phyloP scores from a whole-genome alignment of 345 rosid species.

The Acer campestre region DNA sequence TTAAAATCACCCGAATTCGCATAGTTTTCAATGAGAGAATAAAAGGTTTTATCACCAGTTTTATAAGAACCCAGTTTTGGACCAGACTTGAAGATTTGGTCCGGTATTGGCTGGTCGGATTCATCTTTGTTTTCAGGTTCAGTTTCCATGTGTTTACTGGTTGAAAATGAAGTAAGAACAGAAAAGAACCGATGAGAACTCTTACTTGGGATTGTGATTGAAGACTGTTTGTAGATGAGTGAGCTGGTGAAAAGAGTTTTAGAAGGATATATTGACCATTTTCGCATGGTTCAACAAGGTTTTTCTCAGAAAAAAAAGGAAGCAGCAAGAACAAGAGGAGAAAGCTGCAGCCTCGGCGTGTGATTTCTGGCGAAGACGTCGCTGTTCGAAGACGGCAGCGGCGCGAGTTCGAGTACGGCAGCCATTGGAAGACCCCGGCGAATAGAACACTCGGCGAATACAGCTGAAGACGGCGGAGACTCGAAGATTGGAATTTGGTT shows the following conservation, averaged over 20 bases:
- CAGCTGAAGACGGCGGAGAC: too few relatives aligned
- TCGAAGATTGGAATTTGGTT: too few relatives aligned
- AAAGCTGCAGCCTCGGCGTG: too few relatives aligned
- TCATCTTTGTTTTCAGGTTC: conserved; percentile 14
- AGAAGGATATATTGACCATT: conserved; percentile 37
- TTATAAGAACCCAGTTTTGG: conserved; percentile 67
- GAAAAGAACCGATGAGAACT: conserved; percentile 25
- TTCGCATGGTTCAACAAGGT: conserved; percentile 39
- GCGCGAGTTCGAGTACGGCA: too few relatives aligned
- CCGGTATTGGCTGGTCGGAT: conserved; percentile 45
- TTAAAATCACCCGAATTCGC: conserved; percentile 60
- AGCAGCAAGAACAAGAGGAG: too few relatives aligned
- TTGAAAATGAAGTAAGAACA: conserved; percentile 20
- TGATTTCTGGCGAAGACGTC: too few relatives aligned
- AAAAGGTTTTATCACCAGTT: conserved; percentile 77
- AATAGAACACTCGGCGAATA: too few relatives aligned
- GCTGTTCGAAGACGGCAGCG: too few relatives aligned
- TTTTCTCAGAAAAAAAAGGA: background rate
- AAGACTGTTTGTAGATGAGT: conserved; percentile 26
- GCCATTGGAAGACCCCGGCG: too few relatives aligned
- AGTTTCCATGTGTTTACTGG: conserved; percentile 23
- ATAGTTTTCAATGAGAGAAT: conserved; percentile 58
- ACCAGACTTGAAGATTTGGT: conserved; percentile 52
- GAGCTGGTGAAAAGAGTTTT: conserved; percentile 20
- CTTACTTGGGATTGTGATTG: conserved; percentile 40